Evolutionary conservation across 108 stramenopile genomes (phyloP), one percentile per base, ranked within the genome.

Genomic region (Pseudonitzschia multiseries): DNA sequence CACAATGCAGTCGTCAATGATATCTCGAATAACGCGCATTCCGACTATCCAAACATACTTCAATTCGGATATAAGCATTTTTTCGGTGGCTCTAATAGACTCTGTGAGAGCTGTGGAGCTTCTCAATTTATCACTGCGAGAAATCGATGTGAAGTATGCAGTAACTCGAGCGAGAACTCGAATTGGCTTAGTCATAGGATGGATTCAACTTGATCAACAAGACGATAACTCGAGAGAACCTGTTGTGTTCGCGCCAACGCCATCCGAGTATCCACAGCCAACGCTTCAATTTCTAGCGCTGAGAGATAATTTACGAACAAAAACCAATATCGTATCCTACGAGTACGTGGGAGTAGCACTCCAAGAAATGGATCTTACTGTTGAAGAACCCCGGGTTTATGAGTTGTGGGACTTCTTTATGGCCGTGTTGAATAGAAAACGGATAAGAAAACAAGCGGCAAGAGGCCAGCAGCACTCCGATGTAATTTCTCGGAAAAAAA

Each of bases 171-270:
- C 86, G 6, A 91, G 83, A 62, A 95, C 91, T 14, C 78, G 89
- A 53, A 31, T 87, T n/a, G 82, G 84, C 1, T 29, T 88, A 24
- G 81, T 87, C 0, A 77, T 93, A 17, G 91, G 89, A 14, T 80
- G 87, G 79, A 63, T 91, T 52, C 94, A 95, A 69, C 18, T 92
- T 18, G 94, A 95, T 62, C 86, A 95, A 36, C 94, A 95, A 71
- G 72, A 61, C 20, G 71, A 72, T 50, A 73, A 81, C 15, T 69
- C 83, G 12, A 66, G 78, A 53, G 94, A 89, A 66, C 90, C 91
- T 26, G 87, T 95, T 52, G 80, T 93, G 0, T 75, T 95, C 4
- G 83, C 91, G 20, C 91, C 91, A 41, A 87, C 87, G 33, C 91
- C 91, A 42, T 70, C 77, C 1, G 81, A 81, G 12, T 65, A 74